These are phyloP conservation scores for Kwoniella bestiolae DNA, from an alignment of 768 basidiomycete genomes.

Conservation along the genomic window DNA sequence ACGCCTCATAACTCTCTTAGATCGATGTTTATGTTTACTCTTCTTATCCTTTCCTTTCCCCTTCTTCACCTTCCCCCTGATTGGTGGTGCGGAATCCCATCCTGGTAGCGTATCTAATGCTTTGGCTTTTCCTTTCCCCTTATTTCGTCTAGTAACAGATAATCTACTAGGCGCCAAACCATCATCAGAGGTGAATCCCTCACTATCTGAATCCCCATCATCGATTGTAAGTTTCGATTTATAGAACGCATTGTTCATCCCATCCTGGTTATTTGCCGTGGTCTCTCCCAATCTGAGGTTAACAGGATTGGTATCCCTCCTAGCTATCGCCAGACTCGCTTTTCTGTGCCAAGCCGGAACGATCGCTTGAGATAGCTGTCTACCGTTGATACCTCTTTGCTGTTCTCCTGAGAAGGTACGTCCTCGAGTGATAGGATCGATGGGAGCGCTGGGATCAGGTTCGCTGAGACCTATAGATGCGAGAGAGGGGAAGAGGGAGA, in stretches of 20 bases:
- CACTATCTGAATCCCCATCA: slow-evolving; percentile 27
- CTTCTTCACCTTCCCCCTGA: slow-evolving; percentile 13
- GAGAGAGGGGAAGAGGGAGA: slow-evolving; percentile 28
- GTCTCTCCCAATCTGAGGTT: slow-evolving; percentile 44
- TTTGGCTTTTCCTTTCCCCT: slow-evolving; percentile 23
- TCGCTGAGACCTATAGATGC: slow-evolving; percentile 25
- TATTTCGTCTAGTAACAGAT: slow-evolving; percentile 16
- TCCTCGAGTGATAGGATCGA: slow-evolving; percentile 21
- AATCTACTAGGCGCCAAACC: slow-evolving; percentile 14
- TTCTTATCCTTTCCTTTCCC: slow-evolving; percentile 13
- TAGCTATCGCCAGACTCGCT: slow-evolving; percentile 28
- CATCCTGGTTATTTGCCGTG: slow-evolving; percentile 16
- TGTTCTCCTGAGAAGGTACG: slow-evolving; percentile 16
- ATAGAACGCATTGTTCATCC: slow-evolving; percentile 41
- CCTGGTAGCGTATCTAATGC: slow-evolving; percentile 26
- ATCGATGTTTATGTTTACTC: slow-evolving; percentile 31
- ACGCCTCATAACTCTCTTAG: slow-evolving; percentile 37
- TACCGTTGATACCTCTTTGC: slow-evolving; percentile 37
- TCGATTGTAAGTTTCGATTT: slow-evolving; percentile 35
- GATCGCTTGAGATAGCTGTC: slow-evolving; percentile 29
- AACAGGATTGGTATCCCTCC: slow-evolving; percentile 31
- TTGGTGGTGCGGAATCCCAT: slow-evolving; percentile 37
- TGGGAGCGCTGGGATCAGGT: slow-evolving; percentile 20
- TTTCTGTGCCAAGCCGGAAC: slow-evolving; percentile 40
- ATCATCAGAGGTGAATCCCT: slow-evolving; percentile 15